Conservation (phyloP, 257 asterid species). For the Plantago ovata region DNA sequence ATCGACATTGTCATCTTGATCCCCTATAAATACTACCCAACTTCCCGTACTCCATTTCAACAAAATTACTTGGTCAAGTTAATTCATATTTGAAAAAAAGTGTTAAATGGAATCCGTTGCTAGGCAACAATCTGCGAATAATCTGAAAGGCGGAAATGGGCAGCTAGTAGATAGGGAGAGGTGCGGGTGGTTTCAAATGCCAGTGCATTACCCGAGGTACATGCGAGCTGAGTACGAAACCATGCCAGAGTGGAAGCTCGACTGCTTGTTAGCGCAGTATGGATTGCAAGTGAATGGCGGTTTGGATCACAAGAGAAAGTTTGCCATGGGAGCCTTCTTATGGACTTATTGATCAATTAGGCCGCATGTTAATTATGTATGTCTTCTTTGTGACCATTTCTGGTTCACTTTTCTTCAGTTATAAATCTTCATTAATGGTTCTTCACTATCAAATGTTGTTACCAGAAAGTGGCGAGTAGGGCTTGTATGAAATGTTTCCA, state of each 20-base stretch:
- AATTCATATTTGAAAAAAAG: neutral
- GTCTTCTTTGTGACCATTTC: neutral
- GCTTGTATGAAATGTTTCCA: no score
- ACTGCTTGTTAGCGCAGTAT: slow-evolving; percentile 41
- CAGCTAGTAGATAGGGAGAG: slow-evolving; percentile 26
- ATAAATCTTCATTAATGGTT: no score
- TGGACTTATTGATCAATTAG: slow-evolving; percentile 31
- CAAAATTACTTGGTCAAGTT: neutral
- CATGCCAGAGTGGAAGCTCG: slow-evolving; percentile 68
- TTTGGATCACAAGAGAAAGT: slow-evolving; percentile 48
- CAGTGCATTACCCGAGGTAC: slow-evolving; percentile 69
- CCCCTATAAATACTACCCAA: slow-evolving; percentile 30
- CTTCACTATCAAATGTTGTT: no score
- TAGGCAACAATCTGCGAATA: slow-evolving; percentile 21
- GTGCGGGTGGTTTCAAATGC: slow-evolving; percentile 52
- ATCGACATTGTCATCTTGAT: slow-evolving; percentile 6
- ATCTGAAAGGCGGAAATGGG: slow-evolving; percentile 17
- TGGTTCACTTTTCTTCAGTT: neutral
- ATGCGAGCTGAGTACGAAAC: slow-evolving; percentile 44
- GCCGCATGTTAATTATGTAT: neutral
- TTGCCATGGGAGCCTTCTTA: slow-evolving; percentile 73
- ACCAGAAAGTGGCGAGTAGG: no score
- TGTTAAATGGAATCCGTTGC: slow-evolving; percentile 40
- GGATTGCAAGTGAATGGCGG: slow-evolving; percentile 50
- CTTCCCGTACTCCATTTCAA: neutral